phyloP scores from a whole-genome alignment of 2,329 filamentous ascomycete species.

The Tolypocladium endophyticum region DNA sequence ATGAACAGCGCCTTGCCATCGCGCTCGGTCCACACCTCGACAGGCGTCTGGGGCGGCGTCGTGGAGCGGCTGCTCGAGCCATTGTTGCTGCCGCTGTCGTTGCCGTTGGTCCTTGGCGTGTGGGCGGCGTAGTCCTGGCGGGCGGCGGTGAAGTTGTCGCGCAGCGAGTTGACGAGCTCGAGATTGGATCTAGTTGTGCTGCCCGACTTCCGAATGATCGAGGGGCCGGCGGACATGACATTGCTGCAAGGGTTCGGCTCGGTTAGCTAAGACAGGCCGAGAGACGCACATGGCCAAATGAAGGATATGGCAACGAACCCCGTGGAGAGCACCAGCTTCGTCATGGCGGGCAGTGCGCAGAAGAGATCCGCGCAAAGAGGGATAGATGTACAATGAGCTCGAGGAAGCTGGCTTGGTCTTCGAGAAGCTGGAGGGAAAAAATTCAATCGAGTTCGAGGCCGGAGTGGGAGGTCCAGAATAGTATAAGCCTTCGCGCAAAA shows the following conservation, averaged over 20 bases:
- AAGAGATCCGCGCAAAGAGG: neutral
- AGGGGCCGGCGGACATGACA: slow-evolving; percentile 74
- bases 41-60: slow-evolving; percentile 12
- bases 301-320: slow-evolving; percentile 48
- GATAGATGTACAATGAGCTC: neutral
- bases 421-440: neutral
- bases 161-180: slow-evolving; percentile 81
- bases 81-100: slow-evolving; percentile 19
- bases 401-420: neutral
- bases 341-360: slow-evolving; percentile 32
- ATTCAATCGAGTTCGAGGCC: neutral
- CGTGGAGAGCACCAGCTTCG: slow-evolving; percentile 77
- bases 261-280: neutral
- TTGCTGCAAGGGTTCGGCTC: slow-evolving; percentile 39
- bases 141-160: slow-evolving; percentile 68
- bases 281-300: neutral
- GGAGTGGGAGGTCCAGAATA: neutral
- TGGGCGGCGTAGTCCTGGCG: slow-evolving; percentile 47
- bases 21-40: slow-evolving; percentile 57
- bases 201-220: slow-evolving; percentile 70
- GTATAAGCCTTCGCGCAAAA: neutral
- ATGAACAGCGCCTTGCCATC: slow-evolving; percentile 57
- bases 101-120: slow-evolving; percentile 18
- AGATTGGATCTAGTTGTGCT: slow-evolving; percentile 73
- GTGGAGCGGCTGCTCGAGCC: slow-evolving; percentile 16